A percentile compares a stretch with the other conserved stretches of the same genome.
phyloP scores from a whole-genome alignment of 352 stramenopile genomes.

The Pilasporangium apinafurcum region DNA sequence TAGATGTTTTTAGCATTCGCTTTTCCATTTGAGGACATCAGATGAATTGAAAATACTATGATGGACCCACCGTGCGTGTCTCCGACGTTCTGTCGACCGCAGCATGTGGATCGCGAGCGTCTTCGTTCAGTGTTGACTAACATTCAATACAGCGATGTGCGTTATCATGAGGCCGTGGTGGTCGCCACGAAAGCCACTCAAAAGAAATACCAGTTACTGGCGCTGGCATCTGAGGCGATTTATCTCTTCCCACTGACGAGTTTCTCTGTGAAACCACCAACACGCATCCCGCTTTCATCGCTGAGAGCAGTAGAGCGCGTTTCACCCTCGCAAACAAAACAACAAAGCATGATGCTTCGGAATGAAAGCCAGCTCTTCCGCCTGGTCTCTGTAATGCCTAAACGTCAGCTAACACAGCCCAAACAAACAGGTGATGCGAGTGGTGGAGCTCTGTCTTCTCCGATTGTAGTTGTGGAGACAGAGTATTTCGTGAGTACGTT shows the following conservation, averaged over 20 bases:
- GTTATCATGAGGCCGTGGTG: slow-evolving; percentile 58
- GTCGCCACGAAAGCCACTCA: slow-evolving; percentile 11
- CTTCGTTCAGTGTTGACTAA: slow-evolving; percentile 25
- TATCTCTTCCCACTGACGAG: slow-evolving; percentile 39
- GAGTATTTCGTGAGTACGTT: slow-evolving; percentile 55
- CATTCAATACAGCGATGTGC: slow-evolving; percentile 23
- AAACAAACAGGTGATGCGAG: neutral
- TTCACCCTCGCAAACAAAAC: slow-evolving; percentile 24
- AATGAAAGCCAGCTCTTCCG: slow-evolving; percentile 42
- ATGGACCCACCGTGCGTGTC: no score
- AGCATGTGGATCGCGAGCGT: slow-evolving; percentile 50
- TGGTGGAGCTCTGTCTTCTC: neutral
- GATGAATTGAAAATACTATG: no score
- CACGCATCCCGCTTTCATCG: slow-evolving; percentile 13
- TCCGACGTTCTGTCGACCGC: slow-evolving; percentile 44
- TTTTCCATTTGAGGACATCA: neutral
- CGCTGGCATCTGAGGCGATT: slow-evolving; percentile 29
- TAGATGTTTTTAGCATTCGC: slow-evolving; percentile 48
- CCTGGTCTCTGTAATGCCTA: slow-evolving; percentile 18
- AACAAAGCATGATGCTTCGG: slow-evolving; percentile 37
- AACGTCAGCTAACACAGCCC: slow-evolving; percentile 3
- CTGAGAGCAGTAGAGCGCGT: slow-evolving; percentile 28
- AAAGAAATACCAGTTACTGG: slow-evolving; percentile 40
- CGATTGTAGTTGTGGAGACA: neutral
- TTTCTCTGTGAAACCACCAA: slow-evolving; percentile 8